A percentile compares a stretch with the other conserved stretches of the same genome.
These are phyloP conservation scores for Achlya hypogyna DNA, from an alignment of 352 stramenopile genomes.

Conservation along the genomic window DNA sequence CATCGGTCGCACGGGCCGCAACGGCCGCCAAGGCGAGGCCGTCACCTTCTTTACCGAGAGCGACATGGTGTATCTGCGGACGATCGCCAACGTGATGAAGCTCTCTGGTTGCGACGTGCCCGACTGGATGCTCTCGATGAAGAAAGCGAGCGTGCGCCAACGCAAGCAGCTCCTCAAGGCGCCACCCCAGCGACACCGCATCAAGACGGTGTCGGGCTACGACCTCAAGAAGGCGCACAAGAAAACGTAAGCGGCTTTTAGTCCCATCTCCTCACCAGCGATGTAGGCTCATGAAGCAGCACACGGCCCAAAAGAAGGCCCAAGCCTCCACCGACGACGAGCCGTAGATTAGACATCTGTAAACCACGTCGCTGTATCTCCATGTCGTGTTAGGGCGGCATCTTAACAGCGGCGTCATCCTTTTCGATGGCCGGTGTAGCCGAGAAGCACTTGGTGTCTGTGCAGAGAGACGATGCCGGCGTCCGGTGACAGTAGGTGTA, in stretches of 20 bases:
- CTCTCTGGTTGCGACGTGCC: constrained; percentile 95
- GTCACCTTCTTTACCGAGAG: constrained; percentile 98
- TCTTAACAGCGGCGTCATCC: neutral
- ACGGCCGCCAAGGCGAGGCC: constrained; percentile 86
- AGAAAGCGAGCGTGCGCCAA: constrained; percentile 74
- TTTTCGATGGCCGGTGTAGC: constrained; percentile 15
- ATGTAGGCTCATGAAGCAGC: constrained; percentile 15
- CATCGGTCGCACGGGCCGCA: constrained; percentile 93
- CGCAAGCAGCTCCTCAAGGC: constrained; percentile 78
- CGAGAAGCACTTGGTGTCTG: constrained; percentile 17
- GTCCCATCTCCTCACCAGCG: neutral
- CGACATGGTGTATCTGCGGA: constrained; percentile 90
- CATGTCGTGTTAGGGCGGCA: neutral
- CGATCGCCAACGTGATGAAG: constrained; percentile 98
- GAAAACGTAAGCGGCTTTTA: neutral
- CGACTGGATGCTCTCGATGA: constrained; percentile 97
- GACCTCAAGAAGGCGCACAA: constrained; percentile 79
- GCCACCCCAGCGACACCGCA: constrained; percentile 54
- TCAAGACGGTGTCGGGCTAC: constrained; percentile 81
- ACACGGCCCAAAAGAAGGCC: neutral
- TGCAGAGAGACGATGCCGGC: neutral
- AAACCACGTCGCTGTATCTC: too few relatives aligned
- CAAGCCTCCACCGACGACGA: neutral
- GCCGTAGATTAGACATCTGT: too few relatives aligned
- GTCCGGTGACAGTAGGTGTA: constrained; percentile 23